Percentiles rank a stretch among this genome's conserved stretches.
phyloP scores from a whole-genome alignment of 441 rosid genomes.

The Geranium incanum region DNA sequence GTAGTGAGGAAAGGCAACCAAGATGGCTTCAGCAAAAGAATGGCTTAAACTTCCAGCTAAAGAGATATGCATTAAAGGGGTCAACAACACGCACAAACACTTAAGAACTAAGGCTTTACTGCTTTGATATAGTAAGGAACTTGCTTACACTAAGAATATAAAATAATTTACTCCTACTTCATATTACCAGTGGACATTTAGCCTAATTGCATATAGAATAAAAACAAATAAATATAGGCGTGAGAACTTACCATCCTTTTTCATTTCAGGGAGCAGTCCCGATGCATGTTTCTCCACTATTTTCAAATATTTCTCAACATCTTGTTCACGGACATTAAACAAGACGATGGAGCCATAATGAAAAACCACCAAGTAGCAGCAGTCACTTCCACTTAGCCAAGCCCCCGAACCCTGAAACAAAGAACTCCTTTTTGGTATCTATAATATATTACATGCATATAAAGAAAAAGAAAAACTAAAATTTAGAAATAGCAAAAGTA shows the following conservation, averaged over 20 bases:
- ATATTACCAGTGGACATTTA: too few relatives aligned
- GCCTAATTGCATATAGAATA: too few relatives aligned
- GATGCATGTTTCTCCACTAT: constrained; percentile 77
- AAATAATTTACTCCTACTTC: background rate
- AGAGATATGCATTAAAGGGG: background rate
- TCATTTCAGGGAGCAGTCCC: constrained; percentile 88
- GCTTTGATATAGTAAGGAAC: background rate
- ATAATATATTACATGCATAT: background rate
- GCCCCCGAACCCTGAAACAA: constrained; percentile 53
- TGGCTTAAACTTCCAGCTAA: background rate
- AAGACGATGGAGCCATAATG: constrained; percentile 88
- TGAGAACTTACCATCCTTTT: constrained; percentile 71
- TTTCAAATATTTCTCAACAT: constrained; percentile 76
- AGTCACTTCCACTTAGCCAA: constrained; percentile 58
- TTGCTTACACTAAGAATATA: background rate
- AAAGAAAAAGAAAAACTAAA: background rate
- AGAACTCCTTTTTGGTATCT: constrained; percentile 15
- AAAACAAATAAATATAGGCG: background rate
- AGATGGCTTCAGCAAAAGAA: background rate
- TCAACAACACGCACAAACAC: background rate
- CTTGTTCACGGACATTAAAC: constrained; percentile 68
- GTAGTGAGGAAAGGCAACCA: background rate
- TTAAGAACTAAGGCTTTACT: background rate
- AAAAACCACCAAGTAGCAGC: constrained; percentile 78
- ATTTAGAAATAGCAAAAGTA: background rate